Evolutionary conservation across 441 rosid species (phyloP).

Genomic region (Corymbia calophylla): DNA sequence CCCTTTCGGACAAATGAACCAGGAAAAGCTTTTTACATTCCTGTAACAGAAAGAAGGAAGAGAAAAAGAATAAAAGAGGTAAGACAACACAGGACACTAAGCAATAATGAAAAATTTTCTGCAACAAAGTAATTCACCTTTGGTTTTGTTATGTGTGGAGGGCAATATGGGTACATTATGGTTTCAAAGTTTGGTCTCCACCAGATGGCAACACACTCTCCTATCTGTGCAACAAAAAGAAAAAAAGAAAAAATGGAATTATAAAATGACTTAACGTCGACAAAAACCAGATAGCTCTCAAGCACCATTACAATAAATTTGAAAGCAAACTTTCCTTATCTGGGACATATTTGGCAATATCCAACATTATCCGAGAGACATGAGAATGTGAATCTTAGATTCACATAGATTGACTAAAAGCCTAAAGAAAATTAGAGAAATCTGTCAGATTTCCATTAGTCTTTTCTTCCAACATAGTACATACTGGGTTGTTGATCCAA

Average conservation of each 20-base stretch:
- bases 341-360: not conserved
- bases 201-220: slow-evolving; percentile 97
- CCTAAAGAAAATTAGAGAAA: not conserved
- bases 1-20: slow-evolving; percentile 95
- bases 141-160: slow-evolving; percentile 93
- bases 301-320: not conserved
- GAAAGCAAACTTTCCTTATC: not conserved
- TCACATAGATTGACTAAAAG: not conserved
- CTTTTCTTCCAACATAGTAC: not conserved
- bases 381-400: not conserved
- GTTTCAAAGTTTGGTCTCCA: slow-evolving; percentile 99
- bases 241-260: not conserved
- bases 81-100: not conserved
- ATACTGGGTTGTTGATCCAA: not conserved
- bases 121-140: slow-evolving; percentile 38
- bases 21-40: slow-evolving; percentile 96
- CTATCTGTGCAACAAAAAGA: slow-evolving; percentile 46
- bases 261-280: not conserved
- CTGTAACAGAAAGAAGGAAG: slow-evolving; percentile 24
- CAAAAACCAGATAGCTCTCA: not conserved
- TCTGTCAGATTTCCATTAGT: not conserved
- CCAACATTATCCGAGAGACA: not conserved
- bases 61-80: not conserved
- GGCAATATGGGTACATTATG: slow-evolving; percentile 96
- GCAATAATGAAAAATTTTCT: not conserved